These are phyloP conservation scores for Fraxinus velutina DNA, from an alignment of 305 asterid genomes.

Conservation along the genomic window DNA sequence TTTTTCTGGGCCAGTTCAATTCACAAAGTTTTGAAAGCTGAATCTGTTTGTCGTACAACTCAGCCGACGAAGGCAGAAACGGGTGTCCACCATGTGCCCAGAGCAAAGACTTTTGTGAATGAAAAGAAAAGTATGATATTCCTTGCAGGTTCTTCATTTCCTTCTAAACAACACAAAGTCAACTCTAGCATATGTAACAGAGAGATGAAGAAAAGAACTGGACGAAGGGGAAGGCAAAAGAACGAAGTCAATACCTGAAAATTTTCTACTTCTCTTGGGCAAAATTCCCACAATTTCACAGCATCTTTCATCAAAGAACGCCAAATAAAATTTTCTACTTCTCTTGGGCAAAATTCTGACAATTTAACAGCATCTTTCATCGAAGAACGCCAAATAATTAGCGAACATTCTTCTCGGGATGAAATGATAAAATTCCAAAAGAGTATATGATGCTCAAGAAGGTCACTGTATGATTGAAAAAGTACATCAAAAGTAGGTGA, in stretches of 20 bases:
- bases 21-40: conserved; percentile 59
- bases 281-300: conserved; percentile 40
- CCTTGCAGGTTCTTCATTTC: conserved; percentile 43
- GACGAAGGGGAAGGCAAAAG: conserved; percentile 5
- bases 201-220: conserved; percentile 3
- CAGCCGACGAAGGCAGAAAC: conserved; percentile 62
- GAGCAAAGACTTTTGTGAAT: conserved; percentile 64
- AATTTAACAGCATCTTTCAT: conserved; percentile 52
- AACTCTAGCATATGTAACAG: conserved; percentile 2
- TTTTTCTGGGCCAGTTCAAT: conserved; percentile 58
- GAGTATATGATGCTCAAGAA: conserved; percentile 72
- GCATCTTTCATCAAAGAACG: conserved; percentile 48
- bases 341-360: conserved; percentile 46
- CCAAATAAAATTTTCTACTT: conserved; percentile 41
- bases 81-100: conserved; percentile 97
- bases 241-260: conserved; percentile 49
- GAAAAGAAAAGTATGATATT: conserved; percentile 38
- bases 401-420: conserved; percentile 41
- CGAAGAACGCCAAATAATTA: conserved; percentile 58
- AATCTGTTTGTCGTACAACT: conserved; percentile 52
- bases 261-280: conserved; percentile 53
- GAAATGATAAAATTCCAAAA: conserved; percentile 61
- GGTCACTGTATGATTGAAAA: conserved; percentile 48
- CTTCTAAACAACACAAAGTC: conserved; percentile 38
- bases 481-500: conserved; percentile 55